Conservation (phyloP, 257 asterid genomes). For the Solanum chiquidenum region DNA sequence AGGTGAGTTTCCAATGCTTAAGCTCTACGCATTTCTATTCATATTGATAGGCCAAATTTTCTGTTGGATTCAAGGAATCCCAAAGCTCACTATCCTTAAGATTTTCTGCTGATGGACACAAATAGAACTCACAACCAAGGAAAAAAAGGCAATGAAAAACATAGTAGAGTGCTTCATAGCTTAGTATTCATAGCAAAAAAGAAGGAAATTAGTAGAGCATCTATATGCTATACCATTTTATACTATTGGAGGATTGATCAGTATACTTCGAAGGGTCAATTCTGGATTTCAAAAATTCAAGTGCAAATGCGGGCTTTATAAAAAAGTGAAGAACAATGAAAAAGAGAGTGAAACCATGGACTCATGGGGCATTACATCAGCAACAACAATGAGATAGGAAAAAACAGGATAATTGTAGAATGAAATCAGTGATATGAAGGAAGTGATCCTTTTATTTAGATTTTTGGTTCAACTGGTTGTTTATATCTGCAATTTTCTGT, state of each 20-base stretch:
- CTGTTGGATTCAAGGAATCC: not conserved
- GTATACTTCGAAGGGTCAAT: not conserved
- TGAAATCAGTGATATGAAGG: not conserved
- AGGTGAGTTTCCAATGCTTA: not conserved
- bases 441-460: not conserved
- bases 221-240: not conserved
- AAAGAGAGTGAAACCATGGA: not conserved
- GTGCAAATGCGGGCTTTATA: not conserved
- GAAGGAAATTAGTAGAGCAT: not conserved
- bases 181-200: not conserved
- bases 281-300: not conserved
- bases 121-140: not conserved
- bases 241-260: not conserved
- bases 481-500: not conserved
- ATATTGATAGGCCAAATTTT: not conserved
- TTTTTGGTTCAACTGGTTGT: not conserved
- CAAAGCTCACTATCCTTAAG: not conserved
- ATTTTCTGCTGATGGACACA: not conserved
- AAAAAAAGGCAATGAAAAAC: not conserved
- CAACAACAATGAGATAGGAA: not conserved
- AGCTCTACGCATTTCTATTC: not conserved
- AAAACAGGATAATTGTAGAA: not conserved
- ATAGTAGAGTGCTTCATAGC: not conserved
- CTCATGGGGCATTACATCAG: not conserved
- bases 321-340: not conserved